A percentile compares a stretch with the other conserved stretches of the same genome.
Conservation (phyloP, 1,284 basidiomycete genomes). For the Naganishia liquefaciens region DNA sequence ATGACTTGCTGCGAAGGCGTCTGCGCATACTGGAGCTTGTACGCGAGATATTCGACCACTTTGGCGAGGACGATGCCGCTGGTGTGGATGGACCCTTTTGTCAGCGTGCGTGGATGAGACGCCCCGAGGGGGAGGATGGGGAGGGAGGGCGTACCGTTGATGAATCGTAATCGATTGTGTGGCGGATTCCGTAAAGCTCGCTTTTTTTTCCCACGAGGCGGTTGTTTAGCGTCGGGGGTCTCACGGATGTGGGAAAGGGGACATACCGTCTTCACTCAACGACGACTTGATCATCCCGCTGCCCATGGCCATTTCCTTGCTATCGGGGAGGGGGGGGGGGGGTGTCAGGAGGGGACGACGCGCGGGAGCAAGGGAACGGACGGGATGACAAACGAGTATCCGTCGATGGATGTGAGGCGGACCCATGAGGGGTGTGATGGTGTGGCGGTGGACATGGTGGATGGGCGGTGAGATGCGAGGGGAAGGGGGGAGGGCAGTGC, state of each 20-base stretch:
- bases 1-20: constrained; percentile 54
- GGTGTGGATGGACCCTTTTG: not conserved
- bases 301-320: constrained; percentile 44
- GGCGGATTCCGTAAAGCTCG: constrained; percentile 27
- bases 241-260: not conserved
- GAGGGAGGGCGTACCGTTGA: constrained; percentile 4
- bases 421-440: constrained; percentile 40
- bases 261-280: constrained; percentile 52
- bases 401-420: constrained; percentile 50
- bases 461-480: no score
- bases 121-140: not conserved
- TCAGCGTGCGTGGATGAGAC: not conserved
- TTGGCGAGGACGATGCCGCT: constrained; percentile 59
- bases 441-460: no score
- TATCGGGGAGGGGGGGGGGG: not conserved
- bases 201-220: not conserved
- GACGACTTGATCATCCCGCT: constrained; percentile 52
- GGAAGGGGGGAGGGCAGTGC: no score
- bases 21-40: constrained; percentile 57
- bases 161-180: constrained; percentile 28
- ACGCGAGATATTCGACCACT: constrained; percentile 61
- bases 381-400: constrained; percentile 51
- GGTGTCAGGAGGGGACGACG: not conserved
- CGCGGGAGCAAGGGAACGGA: constrained; percentile 21
- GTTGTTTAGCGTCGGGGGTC: not conserved